Conservation (phyloP, 78 protist genomes). For the Dictyostelium discoideum region DNA sequence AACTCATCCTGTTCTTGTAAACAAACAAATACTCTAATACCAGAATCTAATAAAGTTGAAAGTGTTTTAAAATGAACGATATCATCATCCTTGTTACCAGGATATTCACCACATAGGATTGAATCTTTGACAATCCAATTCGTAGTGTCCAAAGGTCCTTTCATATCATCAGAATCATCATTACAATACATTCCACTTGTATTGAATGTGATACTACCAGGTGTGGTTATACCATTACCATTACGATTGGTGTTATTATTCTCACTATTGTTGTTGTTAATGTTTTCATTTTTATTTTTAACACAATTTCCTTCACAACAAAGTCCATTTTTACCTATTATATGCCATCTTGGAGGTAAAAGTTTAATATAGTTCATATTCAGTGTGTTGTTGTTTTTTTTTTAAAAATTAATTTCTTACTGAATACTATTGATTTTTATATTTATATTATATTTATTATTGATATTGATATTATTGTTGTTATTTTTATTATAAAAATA, state of each 20-base stretch:
- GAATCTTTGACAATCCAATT: constrained; percentile 49
- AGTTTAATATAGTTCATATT: neutral
- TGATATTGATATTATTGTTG: neutral
- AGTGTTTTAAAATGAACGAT: constrained; percentile 3
- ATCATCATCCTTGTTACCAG: constrained; percentile 30
- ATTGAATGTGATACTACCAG: neutral
- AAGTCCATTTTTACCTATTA: constrained; percentile 47
- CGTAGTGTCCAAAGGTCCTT: constrained; percentile 39
- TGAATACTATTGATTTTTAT: neutral
- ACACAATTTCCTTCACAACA: constrained; percentile 55
- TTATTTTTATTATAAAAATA: neutral
- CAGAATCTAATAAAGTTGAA: constrained; percentile 30
- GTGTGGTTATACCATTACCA: neutral
- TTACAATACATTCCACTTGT: constrained; percentile 3
- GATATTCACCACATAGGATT: constrained; percentile 67
- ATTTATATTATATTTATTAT: neutral
- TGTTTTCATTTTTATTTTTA: neutral
- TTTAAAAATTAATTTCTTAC: neutral
- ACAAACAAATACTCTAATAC: constrained; percentile 75
- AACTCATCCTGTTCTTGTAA: constrained; percentile 44
- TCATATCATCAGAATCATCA: constrained; percentile 53
- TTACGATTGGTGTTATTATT: neutral
- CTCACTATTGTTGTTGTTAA: neutral
- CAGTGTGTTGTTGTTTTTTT: neutral
- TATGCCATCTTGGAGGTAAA: constrained; percentile 79